Evolutionary conservation across 176 grass and related monocot genomes (phyloP).

Genomic region (Zoysia pacifica): DNA sequence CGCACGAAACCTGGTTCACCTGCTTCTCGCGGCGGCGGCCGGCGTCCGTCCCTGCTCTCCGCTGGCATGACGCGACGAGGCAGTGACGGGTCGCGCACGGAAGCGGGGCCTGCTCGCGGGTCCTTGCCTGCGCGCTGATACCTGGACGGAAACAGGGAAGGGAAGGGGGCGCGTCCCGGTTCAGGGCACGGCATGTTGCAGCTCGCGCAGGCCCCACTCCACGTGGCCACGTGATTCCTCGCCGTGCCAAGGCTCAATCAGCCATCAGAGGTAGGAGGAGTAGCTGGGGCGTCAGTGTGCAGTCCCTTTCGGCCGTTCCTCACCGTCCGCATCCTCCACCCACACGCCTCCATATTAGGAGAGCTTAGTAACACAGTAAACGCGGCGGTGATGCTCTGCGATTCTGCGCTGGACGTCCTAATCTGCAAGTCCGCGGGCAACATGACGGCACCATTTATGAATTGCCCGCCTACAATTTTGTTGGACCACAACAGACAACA

Average conservation of each 20-base stretch:
- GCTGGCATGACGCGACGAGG: not conserved
- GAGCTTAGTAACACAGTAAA: not conserved
- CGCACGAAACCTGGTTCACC: not conserved
- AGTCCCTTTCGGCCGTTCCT: not conserved
- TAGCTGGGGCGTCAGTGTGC: slow-evolving; percentile 13
- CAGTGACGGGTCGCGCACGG: not conserved
- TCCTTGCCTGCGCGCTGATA: no score
- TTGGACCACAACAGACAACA: not conserved
- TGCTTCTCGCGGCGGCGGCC: not conserved
- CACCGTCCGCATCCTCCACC: not conserved
- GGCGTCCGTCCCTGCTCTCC: not conserved
- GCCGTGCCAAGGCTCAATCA: not conserved
- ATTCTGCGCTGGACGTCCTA: not conserved
- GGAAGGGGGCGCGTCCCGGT: no score
- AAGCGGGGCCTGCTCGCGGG: no score
- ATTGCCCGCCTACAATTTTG: not conserved
- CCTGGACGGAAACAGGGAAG: not conserved
- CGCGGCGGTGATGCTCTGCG: not conserved
- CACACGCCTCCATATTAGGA: no score
- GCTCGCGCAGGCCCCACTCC: not conserved
- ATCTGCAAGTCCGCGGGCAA: not conserved
- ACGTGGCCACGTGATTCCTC: not conserved
- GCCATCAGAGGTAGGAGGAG: not conserved
- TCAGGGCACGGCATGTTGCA: no score
- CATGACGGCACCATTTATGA: not conserved